A percentile compares a stretch with the other conserved stretches of the same genome.
Evolutionary conservation across 129 eudicot species (phyloP).

Genomic region (Lactuca saligna): DNA sequence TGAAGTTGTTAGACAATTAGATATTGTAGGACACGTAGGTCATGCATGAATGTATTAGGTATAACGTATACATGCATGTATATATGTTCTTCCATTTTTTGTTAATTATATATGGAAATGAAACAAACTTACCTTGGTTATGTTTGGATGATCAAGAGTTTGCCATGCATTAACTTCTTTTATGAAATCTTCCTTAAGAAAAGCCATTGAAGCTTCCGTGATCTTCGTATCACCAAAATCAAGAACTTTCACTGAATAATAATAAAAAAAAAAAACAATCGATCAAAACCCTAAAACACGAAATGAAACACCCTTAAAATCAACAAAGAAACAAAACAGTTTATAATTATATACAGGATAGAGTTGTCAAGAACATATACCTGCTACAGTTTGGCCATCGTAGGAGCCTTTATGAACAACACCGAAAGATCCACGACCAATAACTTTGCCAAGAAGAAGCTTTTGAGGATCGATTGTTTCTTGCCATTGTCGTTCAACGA

Average conservation of each 20-base stretch:
- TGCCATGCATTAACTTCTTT: slow-evolving; percentile 41
- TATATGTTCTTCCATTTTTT: too few species aligned
- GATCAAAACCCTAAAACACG: not conserved
- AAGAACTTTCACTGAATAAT: slow-evolving; percentile 36
- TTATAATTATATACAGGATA: not conserved
- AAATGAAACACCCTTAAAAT: not conserved
- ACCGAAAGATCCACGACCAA: slow-evolving; percentile 11
- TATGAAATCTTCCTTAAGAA: slow-evolving; percentile 31
- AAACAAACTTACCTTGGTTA: slow-evolving; percentile 31
- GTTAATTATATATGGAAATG: not conserved
- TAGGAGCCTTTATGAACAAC: slow-evolving; percentile 4
- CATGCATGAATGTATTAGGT: not conserved
- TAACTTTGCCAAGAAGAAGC: not conserved
- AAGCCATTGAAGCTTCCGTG: slow-evolving; percentile 13
- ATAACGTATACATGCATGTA: not conserved
- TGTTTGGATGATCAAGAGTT: slow-evolving; percentile 47
- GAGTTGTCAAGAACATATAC: not conserved
- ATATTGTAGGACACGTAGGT: not conserved
- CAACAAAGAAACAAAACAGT: not conserved
- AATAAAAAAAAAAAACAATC: not conserved
- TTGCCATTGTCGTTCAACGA: not conserved
- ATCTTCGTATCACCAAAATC: slow-evolving; percentile 35
- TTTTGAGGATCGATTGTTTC: slow-evolving; percentile 1
- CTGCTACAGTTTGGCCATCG: not conserved
- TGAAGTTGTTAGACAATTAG: not conserved